Evolutionary conservation across 2,329 filamentous ascomycete species (phyloP), one percentile per base, ranked within the genome.

Genomic region (Xylariaceae sp.): DNA sequence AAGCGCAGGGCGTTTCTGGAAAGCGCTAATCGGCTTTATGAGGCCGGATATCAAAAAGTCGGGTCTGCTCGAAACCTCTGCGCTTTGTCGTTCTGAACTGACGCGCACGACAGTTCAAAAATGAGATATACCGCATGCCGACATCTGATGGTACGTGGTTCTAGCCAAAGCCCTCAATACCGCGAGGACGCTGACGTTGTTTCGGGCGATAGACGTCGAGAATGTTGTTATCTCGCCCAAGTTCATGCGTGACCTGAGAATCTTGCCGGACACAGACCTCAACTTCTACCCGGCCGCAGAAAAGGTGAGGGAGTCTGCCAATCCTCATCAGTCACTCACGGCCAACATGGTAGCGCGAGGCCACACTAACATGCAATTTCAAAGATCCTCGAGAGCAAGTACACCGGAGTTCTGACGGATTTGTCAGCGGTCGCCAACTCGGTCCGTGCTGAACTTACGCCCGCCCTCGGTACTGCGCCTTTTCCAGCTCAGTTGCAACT

Each of bases 161-260:
- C n/a, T n/a, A n/a, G n/a, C n/a, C n/a, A n/a, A n/a, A n/a, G n/a
- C n/a, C n/a, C n/a, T n/a, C n/a, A n/a, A n/a, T n/a, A n/a, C n/a
- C n/a, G n/a, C n/a, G n/a, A n/a, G n/a, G n/a, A n/a, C n/a, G n/a
- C n/a, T n/a, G n/a, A n/a, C n/a, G n/a, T n/a, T n/a, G n/a, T n/a
- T n/a, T n/a, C n/a, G n/a, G n/a, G n/a, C n/a, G n/a, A 29, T 67
- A 67, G 47, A 14, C 25, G 25, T 8, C 25, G 25, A 29, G 25
- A 29, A 29, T 8, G 8, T 29, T 8, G 14, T 29, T 8, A 14
- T 29, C 8, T 29, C 25, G 25, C 8, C 25, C 8, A 29, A 29
- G 14, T 29, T 8, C 25, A 8, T 29, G 8, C 8, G 14, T 8
- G 25, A 29, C 8, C 25, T 29, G 8, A 29, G 14, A 29, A 29